Base-by-base conservation (phyloP, 768 basidiomycete genomes). In the Termitomyces sp. region DNA sequence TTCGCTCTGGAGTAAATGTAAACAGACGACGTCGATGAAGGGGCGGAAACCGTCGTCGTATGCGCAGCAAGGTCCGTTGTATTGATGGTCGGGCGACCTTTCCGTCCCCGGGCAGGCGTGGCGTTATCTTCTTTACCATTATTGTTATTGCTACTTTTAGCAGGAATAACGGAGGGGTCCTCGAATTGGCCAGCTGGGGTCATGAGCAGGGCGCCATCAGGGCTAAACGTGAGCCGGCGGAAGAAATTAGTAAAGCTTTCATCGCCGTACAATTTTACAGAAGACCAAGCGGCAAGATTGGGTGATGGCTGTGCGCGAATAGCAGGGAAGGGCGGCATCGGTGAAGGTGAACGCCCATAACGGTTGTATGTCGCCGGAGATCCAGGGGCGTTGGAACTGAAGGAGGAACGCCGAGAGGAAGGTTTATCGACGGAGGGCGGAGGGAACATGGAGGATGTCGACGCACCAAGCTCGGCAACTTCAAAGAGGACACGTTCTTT, bases 151-250 rank as follows among this genome's bases (percentile, higher is more conserved):
- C 47, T 56, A 40, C 56, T 53, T 59, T 66, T 51, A 54, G 61
- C 54, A 55, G 77, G 68, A 14, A 75, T 70, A 30, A 85, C 84
- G 14, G 89, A 84, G 4, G 92, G 90, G 70, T 98, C 96, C 68
- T 98, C 95, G 65, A 97, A 98, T 68, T 96, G 92, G 0, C 97
- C 97, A 1, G 97, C 96, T 0, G 97, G 97, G 0, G 96, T 98
- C 63, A 98, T 76, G 46, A 99, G 79, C 35, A 99, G 77, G 10
- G 88, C 92, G 0, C 97, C 97, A 68, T 99, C 97, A 2, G 96
- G 92, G 55, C 92, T 94, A 73, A 98, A 99, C 12, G 89, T 88
- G 59, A 99, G 76, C 36, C 97, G 82, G 30, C 96, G 78, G 80
- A 98, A 99, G 77, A 98, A 99, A 65, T 95, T 94, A 5, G 93